Evolutionary conservation across 2,329 filamentous ascomycete genomes (phyloP).

Genomic region (Pezicula neosporulosa): DNA sequence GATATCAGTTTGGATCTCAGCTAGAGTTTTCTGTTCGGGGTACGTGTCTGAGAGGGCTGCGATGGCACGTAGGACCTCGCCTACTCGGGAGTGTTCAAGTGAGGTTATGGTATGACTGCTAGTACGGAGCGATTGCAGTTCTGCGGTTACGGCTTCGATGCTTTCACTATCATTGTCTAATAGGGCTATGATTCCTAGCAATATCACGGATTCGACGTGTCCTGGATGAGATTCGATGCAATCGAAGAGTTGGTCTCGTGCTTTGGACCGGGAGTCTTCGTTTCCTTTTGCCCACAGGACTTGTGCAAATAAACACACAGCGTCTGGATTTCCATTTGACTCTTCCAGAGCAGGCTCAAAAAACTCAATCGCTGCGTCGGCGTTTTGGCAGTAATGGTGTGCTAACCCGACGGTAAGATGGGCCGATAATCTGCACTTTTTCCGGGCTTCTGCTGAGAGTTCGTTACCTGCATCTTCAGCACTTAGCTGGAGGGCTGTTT

Average conservation of each 20-base stretch:
- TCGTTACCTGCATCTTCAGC: slow-evolving; percentile 67
- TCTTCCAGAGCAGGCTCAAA: slow-evolving; percentile 80
- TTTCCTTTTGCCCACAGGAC: slow-evolving; percentile 89
- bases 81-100: slow-evolving; percentile 64
- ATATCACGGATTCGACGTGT: slow-evolving; percentile 75
- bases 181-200: slow-evolving; percentile 81
- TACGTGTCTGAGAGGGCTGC: slow-evolving; percentile 52
- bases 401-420: slow-evolving; percentile 84
- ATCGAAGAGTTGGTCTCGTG: slow-evolving; percentile 75
- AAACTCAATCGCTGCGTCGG: slow-evolving; percentile 69
- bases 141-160: slow-evolving; percentile 74
- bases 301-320: slow-evolving; percentile 83
- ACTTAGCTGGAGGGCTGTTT: slow-evolving; percentile 75
- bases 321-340: slow-evolving; percentile 72
- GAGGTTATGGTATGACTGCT: slow-evolving; percentile 55
- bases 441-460: slow-evolving; percentile 60
- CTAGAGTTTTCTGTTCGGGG: slow-evolving; percentile 47
- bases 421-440: slow-evolving; percentile 74
- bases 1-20: slow-evolving; percentile 71
- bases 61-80: slow-evolving; percentile 73
- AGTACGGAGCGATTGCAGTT: slow-evolving; percentile 70
- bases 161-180: slow-evolving; percentile 77
- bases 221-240: slow-evolving; percentile 70
- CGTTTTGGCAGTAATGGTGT: slow-evolving; percentile 65
- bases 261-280: slow-evolving; percentile 68